Percentiles rank a stretch among this genome's conserved stretches.
These are phyloP conservation scores for Corniculantispora saksenae DNA, from an alignment of 2,329 filamentous ascomycete species.

Conservation along the genomic window DNA sequence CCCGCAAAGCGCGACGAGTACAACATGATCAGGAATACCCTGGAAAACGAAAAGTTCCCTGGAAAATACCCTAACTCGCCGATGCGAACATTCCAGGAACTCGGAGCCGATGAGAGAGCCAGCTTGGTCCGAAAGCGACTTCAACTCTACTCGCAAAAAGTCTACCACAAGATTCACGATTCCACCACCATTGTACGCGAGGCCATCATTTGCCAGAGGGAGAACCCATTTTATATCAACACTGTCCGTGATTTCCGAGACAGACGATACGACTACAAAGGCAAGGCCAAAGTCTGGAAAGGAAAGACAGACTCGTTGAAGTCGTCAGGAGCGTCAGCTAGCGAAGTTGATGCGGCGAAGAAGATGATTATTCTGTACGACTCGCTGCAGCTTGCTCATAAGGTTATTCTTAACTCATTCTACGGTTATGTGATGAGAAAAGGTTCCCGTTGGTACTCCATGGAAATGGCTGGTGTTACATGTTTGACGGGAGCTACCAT, in stretches of 20 bases:
- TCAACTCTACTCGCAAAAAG: conserved; percentile 94
- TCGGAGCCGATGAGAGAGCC: conserved; percentile 81
- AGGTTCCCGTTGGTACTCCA: conserved; percentile 96
- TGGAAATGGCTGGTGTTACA: conserved; percentile 99
- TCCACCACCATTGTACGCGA: conserved; percentile 89
- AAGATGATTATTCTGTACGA: conserved; percentile 99
- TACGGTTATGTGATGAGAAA: conserved; percentile 99
- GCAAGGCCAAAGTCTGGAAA: conserved; percentile 97
- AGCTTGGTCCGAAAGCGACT: conserved; percentile 79
- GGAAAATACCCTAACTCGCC: conserved; percentile 72
- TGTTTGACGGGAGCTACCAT: conserved; percentile 95
- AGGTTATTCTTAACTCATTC: conserved; percentile 98
- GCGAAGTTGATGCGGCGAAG: conserved; percentile 89
- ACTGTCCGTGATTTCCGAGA: conserved; percentile 96
- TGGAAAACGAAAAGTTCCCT: conserved; percentile 92
- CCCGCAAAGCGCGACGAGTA: conserved; percentile 97
- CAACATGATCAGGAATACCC: conserved; percentile 93
- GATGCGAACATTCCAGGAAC: conserved; percentile 74
- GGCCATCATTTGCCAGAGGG: conserved; percentile 95
- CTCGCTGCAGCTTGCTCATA: conserved; percentile 93
- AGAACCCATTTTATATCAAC: conserved; percentile 98
- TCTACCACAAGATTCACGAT: conserved; percentile 99
- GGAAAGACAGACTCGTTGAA: conserved; percentile 89
- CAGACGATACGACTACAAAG: conserved; percentile 97
- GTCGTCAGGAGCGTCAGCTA: conserved; percentile 70